Evolutionary conservation across 768 basidiomycete species (phyloP), one percentile per base, ranked within the genome.

Genomic region (Phallus indusiatus): DNA sequence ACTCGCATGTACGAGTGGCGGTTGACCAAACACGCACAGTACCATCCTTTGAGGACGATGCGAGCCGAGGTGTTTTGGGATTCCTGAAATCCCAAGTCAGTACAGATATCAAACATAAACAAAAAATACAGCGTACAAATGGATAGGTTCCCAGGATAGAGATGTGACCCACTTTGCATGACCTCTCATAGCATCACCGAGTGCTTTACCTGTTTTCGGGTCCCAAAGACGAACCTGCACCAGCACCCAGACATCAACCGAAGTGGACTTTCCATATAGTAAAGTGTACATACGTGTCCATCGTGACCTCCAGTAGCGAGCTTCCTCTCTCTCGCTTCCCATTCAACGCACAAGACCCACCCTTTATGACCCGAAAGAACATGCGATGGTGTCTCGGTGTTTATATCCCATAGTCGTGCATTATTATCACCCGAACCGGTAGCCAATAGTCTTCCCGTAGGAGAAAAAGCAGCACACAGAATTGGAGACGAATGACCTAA

Each of bases 81-180:
- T 93, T 94, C 71, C 91, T 94, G 59, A 20, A n/a, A 28, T 33
- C 18, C 63, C 47, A 54, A 54, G 9, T 36, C 14, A 14, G 2
- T 47, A 58, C 22, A 47, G 60, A 22, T 54, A 54, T 35, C 53
- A 55, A 10, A 21, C 11, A 21, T 34, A n/a, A 33, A 50, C 47
- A 17, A 53, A 14, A 14, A 62, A 42, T 57, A 22, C 50, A 28
- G 37, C 84, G 64, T 65, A 93, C 86, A 96, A 75, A 70, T 97
- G 95, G 51, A 94, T 84, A 5, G 96, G 95, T 69, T 98, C 96
- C 92, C 94, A 98, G 37, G 93, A 81, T 21, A 99, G 78, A 16
- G 89, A 89, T 3, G 88, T 98, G 60, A 98, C 85, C 93, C 94
- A 97, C 75, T 98, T 97, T 28, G 90, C 78, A 67, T 99, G 96